Percentiles rank a stretch among this genome's conserved stretches.
Evolutionary conservation across 805 yeast species (phyloP).

Genomic region (Candida parachauliodes): DNA sequence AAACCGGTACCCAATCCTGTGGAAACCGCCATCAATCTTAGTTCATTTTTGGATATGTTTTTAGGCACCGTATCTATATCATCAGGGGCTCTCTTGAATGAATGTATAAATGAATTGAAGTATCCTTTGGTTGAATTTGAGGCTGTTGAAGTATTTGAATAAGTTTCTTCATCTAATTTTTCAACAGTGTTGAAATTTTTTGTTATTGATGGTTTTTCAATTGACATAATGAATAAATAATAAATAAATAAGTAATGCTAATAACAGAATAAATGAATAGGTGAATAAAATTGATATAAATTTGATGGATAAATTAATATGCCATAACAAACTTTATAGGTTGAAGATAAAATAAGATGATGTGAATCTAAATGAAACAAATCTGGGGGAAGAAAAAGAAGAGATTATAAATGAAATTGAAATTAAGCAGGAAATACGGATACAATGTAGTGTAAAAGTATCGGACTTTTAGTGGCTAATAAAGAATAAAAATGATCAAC

Average conservation of each 20-base stretch:
- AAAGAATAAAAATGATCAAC: too few relatives aligned
- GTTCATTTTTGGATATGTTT: constrained; percentile 23
- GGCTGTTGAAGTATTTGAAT: constrained; percentile 5
- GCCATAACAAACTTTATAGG: constrained; percentile 3
- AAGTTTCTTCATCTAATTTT: constrained; percentile 7
- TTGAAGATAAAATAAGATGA: not conserved
- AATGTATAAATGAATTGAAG: constrained; percentile 12
- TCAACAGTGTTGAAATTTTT: constrained; percentile 6
- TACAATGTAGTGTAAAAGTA: too few relatives aligned
- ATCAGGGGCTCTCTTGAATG: constrained; percentile 25
- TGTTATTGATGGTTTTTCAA: constrained; percentile 6
- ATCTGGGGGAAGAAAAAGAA: constrained; percentile 3
- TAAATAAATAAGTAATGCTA: not conserved
- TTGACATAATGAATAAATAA: constrained; percentile 5
- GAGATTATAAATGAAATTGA: too few relatives aligned
- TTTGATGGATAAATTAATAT: not conserved
- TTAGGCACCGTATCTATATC: constrained; percentile 9
- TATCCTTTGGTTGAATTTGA: constrained; percentile 11
- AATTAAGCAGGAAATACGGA: too few relatives aligned
- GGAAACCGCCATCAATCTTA: constrained; percentile 25
- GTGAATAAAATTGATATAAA: too few relatives aligned
- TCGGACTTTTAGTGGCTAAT: too few relatives aligned
- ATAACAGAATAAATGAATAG: too few relatives aligned
- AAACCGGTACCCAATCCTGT: constrained; percentile 45
- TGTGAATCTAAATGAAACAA: not conserved